Conservation (phyloP, 768 basidiomycete species). For the Leccinellum luteum region DNA sequence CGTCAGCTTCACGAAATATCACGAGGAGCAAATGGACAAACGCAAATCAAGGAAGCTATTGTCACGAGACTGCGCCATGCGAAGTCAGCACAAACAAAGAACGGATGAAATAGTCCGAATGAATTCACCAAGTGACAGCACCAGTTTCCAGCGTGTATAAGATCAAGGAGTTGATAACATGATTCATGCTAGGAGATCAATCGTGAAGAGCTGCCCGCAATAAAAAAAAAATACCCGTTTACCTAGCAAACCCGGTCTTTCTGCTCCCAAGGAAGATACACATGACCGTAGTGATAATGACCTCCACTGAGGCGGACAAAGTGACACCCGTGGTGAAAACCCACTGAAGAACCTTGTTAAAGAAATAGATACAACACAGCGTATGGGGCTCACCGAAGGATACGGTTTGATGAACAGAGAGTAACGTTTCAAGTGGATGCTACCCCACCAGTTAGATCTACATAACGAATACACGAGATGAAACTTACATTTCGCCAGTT, state of each 20-base stretch:
- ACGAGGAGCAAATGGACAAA: slow-evolving; percentile 8
- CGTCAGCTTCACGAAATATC: background rate
- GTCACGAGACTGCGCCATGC: slow-evolving; percentile 26
- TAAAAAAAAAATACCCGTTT: background rate
- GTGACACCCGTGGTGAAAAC: slow-evolving; percentile 31
- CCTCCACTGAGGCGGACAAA: slow-evolving; percentile 32
- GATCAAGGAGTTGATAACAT: slow-evolving; percentile 47
- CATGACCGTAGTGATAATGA: slow-evolving; percentile 32
- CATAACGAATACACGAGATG: fast-evolving
- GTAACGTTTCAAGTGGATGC: slow-evolving; percentile 28
- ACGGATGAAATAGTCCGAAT: too few relatives aligned
- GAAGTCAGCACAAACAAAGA: background rate
- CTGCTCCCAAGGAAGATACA: slow-evolving; percentile 32
- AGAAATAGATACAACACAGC: background rate
- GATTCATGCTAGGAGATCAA: slow-evolving; percentile 38
- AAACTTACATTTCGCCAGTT: slow-evolving; percentile 31
- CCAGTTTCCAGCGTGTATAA: slow-evolving; percentile 55
- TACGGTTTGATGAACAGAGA: slow-evolving; percentile 32
- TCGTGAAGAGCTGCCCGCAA: background rate
- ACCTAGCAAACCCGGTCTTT: slow-evolving; percentile 33
- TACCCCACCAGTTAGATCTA: background rate
- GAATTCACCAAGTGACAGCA: slow-evolving; percentile 40
- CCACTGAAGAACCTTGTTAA: slow-evolving; percentile 21
- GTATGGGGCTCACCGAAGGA: slow-evolving; percentile 18
- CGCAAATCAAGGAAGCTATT: slow-evolving; percentile 33